Evolutionary conservation across 2,329 filamentous ascomycete genomes (phyloP).

Genomic region (Clonostachys rosea): DNA sequence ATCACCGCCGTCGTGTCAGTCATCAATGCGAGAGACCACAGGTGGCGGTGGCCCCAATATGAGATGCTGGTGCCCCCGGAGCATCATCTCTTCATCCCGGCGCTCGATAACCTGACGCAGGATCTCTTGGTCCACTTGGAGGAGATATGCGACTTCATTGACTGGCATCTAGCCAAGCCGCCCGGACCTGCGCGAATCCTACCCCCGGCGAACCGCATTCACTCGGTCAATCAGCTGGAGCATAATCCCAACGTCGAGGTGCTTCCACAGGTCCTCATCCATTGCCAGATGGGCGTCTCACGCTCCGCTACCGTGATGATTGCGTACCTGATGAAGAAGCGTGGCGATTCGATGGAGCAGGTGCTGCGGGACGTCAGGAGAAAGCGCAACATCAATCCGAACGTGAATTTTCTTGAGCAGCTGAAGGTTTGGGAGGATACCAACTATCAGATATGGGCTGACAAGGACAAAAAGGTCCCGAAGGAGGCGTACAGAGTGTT

Average conservation of each 20-base stretch:
- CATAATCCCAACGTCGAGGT: background rate
- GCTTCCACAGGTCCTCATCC: constrained; percentile 15
- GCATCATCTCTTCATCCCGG: constrained; percentile 13
- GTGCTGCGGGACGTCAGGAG: constrained; percentile 6
- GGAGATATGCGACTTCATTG: constrained; percentile 16
- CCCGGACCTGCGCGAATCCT: no score
- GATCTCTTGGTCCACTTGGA: constrained; percentile 12
- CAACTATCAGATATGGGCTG: constrained; percentile 19
- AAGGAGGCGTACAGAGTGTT: constrained; percentile 12
- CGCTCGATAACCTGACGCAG: constrained; percentile 13
- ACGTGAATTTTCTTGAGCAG: constrained; percentile 20
- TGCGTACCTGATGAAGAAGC: constrained; percentile 23
- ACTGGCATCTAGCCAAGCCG: background rate
- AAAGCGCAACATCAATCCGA: constrained; percentile 15
- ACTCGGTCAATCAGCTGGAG: background rate
- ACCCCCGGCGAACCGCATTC: no score
- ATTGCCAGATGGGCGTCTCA: constrained; percentile 25
- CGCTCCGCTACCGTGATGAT: constrained; percentile 20
- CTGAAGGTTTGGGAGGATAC: constrained; percentile 22
- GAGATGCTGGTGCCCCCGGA: constrained; percentile 11
- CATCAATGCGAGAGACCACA: constrained; percentile 8
- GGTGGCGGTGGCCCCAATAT: constrained; percentile 10
- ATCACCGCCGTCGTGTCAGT: constrained; percentile 16
- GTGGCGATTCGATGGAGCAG: constrained; percentile 7
- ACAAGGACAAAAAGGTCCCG: constrained; percentile 12